Evolutionary conservation across 352 stramenopile species (phyloP).

Genomic region (Plasmopara halstedii): DNA sequence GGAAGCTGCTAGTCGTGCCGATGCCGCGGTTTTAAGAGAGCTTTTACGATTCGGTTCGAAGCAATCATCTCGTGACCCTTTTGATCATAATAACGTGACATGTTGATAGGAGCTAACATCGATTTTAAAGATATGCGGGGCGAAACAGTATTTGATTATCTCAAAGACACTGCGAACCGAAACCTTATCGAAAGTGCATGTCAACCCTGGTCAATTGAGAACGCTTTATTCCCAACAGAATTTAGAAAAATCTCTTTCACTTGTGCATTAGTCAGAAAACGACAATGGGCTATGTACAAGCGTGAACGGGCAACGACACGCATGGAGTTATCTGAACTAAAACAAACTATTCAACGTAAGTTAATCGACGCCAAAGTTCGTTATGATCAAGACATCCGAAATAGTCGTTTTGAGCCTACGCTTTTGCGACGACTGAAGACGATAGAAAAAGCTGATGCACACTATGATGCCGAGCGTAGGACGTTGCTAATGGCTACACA

Average conservation of each 20-base stretch:
- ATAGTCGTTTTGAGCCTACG: conserved; percentile 30
- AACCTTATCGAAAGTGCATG: conserved; percentile 29
- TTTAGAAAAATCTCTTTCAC: conserved; percentile 32
- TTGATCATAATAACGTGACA: background rate
- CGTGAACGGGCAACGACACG: conserved; percentile 10
- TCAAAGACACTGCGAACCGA: conserved; percentile 25
- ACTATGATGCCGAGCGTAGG: conserved; percentile 27
- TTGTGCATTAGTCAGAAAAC: conserved; percentile 32
- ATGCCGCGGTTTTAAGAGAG: conserved; percentile 32
- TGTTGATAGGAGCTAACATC: conserved; percentile 30
- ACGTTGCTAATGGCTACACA: conserved; percentile 23
- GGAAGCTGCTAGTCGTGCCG: conserved; percentile 42
- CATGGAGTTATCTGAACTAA: conserved; percentile 23
- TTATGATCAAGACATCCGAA: conserved; percentile 33
- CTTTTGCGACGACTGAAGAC: conserved; percentile 29
- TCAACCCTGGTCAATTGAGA: conserved; percentile 26
- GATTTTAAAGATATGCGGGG: conserved; percentile 34
- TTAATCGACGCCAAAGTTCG: conserved; percentile 44
- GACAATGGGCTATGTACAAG: conserved; percentile 20
- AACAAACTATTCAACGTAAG: conserved; percentile 30
- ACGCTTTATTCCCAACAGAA: conserved; percentile 41
- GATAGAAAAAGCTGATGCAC: conserved; percentile 25
- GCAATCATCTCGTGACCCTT: background rate
- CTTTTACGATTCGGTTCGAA: conserved; percentile 50
- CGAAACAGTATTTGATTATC: conserved; percentile 38